These are phyloP conservation scores for Malus hybrid DNA, from an alignment of 331 rosid species.

Conservation along the genomic window DNA sequence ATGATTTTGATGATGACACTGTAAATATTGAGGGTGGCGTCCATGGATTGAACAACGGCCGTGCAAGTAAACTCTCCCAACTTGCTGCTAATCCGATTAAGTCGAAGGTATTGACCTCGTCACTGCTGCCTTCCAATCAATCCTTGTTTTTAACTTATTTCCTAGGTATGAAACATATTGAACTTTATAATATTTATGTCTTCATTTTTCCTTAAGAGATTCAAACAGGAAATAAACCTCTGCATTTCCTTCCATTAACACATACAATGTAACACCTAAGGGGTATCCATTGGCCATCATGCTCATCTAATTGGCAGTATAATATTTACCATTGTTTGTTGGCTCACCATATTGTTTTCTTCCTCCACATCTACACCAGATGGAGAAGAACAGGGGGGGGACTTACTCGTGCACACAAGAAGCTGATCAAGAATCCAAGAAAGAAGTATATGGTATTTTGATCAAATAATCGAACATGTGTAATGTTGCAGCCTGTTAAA, in stretches of 20 bases:
- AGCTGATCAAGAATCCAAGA: constrained; percentile 73
- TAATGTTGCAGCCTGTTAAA: not conserved
- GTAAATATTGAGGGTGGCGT: constrained; percentile 21
- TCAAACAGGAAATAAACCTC: not conserved
- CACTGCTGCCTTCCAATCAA: not conserved
- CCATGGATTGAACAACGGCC: constrained; percentile 21
- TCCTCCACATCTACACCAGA: constrained; percentile 31
- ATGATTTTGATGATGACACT: constrained; percentile 72
- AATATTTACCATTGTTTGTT: not conserved
- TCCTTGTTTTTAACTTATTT: not conserved
- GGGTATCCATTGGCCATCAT: too few relatives aligned
- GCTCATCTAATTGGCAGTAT: not conserved
- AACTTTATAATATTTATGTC: not conserved
- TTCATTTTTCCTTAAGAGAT: not conserved
- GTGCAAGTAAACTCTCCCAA: constrained; percentile 30
- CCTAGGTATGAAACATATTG: not conserved
- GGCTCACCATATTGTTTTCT: not conserved
- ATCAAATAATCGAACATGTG: not conserved
- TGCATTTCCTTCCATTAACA: not conserved
- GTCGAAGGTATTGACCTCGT: constrained; percentile 44
- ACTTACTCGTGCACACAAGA: constrained; percentile 58
- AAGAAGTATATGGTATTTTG: constrained; percentile 85
- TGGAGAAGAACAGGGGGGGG: constrained; percentile 91
- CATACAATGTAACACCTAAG: too few relatives aligned
- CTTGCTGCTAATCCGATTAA: constrained; percentile 37